Base-by-base conservation (phyloP, 306 rosid species). In the Sicyos baderoa region DNA sequence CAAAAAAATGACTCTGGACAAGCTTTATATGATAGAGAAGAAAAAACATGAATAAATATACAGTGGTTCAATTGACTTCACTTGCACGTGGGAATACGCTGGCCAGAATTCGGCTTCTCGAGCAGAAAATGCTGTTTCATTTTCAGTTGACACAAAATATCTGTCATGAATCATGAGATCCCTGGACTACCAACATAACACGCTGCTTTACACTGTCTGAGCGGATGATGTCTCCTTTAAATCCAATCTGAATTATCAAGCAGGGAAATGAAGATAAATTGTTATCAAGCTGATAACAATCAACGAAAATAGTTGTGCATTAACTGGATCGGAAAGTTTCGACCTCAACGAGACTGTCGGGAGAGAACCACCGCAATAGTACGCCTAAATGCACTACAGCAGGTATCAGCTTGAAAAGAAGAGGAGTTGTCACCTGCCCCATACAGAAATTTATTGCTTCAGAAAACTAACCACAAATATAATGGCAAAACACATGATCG, bases 321-420 rank as follows among this genome's bases (percentile, higher is more conserved):
- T 25, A 48, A 32, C 29, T 29, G 19, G 16, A 25, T 16, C 7
- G 54, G 19, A 51, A 54, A 2, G 73, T 50, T 53, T 52, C 9
- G 82, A 90, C 99, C 95, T 90, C 99, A 21, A 85, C 62, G 48
- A 85, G 80, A 75, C 83, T 82, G 59, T 94, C 99, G 1, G 89
- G 86, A 61, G 95, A 73, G 74, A 94, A 94, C 97, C 99, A 94
- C 74, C 89, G 85, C 78, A 88, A 68, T 27, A 94, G 89, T 79
- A 90, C 97, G 9, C 96, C 99, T 55, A 94, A 91, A 83, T 88
- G 99, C 76, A 90, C 90, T 25, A 94, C 96, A 27, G 90, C 92
- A 73, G 97, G 99, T 63, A 90, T 90, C 72, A 90, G 87, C 89
- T 94, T 94, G 86, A 94, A 94, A 63, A 94, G 96, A 59, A 94